Conservation (phyloP, 352 stramenopile species). For the Globisporangium orthogonon region DNA sequence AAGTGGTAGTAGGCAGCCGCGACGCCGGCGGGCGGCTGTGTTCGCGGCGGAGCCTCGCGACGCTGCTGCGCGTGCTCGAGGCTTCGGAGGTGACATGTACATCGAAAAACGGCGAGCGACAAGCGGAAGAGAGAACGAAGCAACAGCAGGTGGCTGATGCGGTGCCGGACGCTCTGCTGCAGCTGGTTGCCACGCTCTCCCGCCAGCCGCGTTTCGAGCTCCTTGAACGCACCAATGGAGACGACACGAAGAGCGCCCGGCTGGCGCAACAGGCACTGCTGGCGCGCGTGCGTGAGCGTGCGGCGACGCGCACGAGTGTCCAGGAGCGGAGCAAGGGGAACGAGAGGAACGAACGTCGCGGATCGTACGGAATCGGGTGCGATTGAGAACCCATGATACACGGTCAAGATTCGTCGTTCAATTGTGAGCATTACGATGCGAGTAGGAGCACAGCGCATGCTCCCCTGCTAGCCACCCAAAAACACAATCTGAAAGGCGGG, state of each 20-base stretch:
- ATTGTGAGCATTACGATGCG: no score
- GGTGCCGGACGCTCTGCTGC: neutral
- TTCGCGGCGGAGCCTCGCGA: constrained; percentile 1
- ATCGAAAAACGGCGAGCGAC: neutral
- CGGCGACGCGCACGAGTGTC: neutral
- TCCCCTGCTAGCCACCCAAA: neutral
- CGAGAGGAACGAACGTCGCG: no score
- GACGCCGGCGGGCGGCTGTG: neutral
- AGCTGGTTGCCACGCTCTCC: constrained; percentile 10
- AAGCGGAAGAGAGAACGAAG: neutral
- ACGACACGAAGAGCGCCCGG: neutral
- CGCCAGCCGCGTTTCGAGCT: neutral
- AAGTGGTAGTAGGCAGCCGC: constrained; percentile 1
- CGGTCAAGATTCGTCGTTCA: no score
- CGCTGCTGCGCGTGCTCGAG: constrained; percentile 6
- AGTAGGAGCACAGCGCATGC: neutral
- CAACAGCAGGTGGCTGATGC: constrained; percentile 1
- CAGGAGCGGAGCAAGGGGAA: no score
- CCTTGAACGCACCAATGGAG: neutral
- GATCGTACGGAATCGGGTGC: neutral
- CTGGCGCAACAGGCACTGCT: neutral
- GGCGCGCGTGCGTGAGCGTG: neutral
- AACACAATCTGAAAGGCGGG: neutral
- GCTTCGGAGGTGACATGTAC: neutral
- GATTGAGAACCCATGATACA: no score